Base-by-base conservation (phyloP, 257 asterid species). In the Solanum verrucosum region DNA sequence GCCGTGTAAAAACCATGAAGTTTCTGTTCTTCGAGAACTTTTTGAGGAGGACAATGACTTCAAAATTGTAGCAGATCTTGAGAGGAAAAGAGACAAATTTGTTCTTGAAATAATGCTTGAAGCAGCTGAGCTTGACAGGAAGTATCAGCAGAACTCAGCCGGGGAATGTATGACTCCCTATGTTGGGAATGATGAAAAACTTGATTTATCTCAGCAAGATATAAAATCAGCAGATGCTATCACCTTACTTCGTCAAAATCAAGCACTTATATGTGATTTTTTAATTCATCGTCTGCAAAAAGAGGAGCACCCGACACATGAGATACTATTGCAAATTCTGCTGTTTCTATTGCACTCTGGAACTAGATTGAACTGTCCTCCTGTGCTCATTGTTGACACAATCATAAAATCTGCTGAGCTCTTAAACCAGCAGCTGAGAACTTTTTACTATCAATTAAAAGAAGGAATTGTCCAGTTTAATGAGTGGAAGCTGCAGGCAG, bases 81-180 rank as follows among this genome's bases (percentile, higher is more conserved):
- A 96, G 91, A 94, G 96, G 91, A 95, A 91, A 91, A 93, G 99
- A 92, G 99, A 97, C 89, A 93, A 94, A 93, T 91, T 92, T 92
- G 99, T 97, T 90, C 98, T 97, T 87, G 98, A 95, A 87, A 93
- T 96, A 88, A 92, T 97, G 88, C 95, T 97, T 85, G 99, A 96
- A 94, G 99, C 99, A 87, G 98, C 98, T 33, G 94, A 92, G 84
- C 93, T 95, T 86, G 98, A 97, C 79, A 94, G 91, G 89, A 92
- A 93, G 88, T 92, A 91, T 90, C 90, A 87, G 78, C 88, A 90
- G 88, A 89, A 82, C 88, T 89, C 91, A 16, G 92, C 90, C 79
- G 91, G 90, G 79, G 95, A 91, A 86, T 85, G 27, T 72, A 73
- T 89, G 42, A 89, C 81, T 79, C 90, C 94, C 81, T 84, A 52